Base-by-base conservation (phyloP, 176 grass and related monocot genomes). In the Avena sativa region DNA sequence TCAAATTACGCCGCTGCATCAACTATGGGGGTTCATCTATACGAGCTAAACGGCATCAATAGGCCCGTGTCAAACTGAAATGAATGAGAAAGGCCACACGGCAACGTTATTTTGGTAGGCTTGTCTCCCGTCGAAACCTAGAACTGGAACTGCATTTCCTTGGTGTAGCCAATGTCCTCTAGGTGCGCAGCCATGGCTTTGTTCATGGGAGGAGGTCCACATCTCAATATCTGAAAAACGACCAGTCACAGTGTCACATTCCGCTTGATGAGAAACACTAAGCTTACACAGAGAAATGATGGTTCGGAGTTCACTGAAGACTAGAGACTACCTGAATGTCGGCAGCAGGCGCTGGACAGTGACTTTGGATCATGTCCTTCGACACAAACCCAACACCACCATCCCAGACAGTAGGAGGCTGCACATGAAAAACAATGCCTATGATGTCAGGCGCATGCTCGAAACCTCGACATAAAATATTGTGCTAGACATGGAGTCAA, bases 141-240 rank as follows among this genome's bases (percentile, higher is more conserved):
- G 90, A 95, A 95, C 77, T 99, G 97, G 87, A 99, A 99, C 55
- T 99, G 97, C 92, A 99, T 99, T 72, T 94, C 94, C 87, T 94
- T 99, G 19, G 90, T 89, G 90, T 94, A 99, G 40, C 90, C 94
- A 44, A 99, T 87, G 30, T 91, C 89, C 28, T 96, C 97, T 3
- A 98, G 87, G 70, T 91, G 90, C 0, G 89, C 89, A 59, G 92
- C 94, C 94, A 96, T 96, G 89, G 97, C 92, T 83, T 96, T 99
- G 89, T 99, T 99, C 97, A 96, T 96, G 5, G 97, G 97, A 83
- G 97, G 97, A 76, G 90, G 97, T 46, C 94, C 97, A 8, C 97
- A 98, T 93, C 97, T 96, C 89, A 98, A 83, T 77, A 94, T 78
- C 97, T 96, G 91, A 44, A 48, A 48, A 91, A 88, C 3, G 44